These are phyloP conservation scores for Microstegium vimineum DNA, from an alignment of 176 grass and related monocot genomes.

Conservation along the genomic window DNA sequence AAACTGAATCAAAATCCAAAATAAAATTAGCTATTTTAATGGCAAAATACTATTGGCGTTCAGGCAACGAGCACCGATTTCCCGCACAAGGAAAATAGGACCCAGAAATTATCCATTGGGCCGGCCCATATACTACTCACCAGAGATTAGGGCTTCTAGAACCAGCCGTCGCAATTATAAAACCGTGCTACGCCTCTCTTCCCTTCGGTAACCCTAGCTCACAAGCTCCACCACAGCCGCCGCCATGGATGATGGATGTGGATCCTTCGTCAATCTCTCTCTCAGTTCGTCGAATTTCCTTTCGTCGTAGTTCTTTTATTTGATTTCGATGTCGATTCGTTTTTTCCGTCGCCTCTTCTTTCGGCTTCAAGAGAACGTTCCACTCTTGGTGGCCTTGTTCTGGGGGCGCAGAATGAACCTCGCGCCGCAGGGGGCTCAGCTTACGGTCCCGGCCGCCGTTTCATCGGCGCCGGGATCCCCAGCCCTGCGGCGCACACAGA, in stretches of 20 bases:
- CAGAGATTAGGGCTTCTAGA: background rate
- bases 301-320: background rate
- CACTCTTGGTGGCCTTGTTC: constrained; percentile 57
- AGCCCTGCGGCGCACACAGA: background rate
- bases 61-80: background rate
- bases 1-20: background rate
- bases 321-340: background rate
- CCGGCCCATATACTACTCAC: background rate
- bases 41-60: too few relatives aligned
- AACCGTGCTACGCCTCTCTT: background rate
- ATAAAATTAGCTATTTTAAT: too few relatives aligned
- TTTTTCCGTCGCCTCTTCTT: constrained; percentile 40
- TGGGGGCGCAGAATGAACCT: constrained; percentile 36
- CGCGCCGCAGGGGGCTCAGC: background rate
- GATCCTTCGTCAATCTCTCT: background rate
- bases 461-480: background rate
- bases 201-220: background rate
- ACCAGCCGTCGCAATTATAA: constrained; percentile 25
- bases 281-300: background rate
- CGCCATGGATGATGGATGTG: background rate
- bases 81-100: background rate
- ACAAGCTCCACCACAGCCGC: background rate
- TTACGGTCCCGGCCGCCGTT: background rate
- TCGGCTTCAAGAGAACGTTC: constrained; percentile 46
- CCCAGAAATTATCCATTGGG: background rate